phyloP scores from a whole-genome alignment of 116 monocot genomes.

The Phalaenopsis hybrid region DNA sequence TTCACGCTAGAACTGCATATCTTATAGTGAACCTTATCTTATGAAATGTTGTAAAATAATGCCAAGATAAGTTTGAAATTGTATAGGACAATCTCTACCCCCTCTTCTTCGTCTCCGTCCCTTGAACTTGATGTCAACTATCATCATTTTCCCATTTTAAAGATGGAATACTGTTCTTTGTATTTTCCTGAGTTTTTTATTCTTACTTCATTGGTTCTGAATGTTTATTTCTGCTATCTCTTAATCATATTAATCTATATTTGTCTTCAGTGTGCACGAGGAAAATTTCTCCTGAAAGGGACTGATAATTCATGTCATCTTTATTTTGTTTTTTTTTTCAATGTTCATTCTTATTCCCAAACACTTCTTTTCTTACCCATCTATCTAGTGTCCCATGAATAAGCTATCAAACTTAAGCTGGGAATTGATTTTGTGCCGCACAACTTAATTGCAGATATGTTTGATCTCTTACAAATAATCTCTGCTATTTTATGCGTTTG shows the following conservation, averaged over 20 bases:
- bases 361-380: not conserved
- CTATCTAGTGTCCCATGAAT: not conserved
- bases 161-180: not conserved
- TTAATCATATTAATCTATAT: not conserved
- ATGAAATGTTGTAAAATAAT: slow-evolving; percentile 3
- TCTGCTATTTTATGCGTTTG: not conserved
- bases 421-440: not conserved
- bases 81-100: not conserved
- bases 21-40: not conserved
- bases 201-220: not conserved
- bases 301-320: not conserved
- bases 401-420: not conserved
- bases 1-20: too few relatives aligned
- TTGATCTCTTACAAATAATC: not conserved
- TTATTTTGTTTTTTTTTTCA: not conserved
- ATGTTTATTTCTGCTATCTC: not conserved
- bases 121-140: not conserved
- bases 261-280: not conserved
- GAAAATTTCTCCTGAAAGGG: not conserved
- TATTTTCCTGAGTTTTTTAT: not conserved
- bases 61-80: not conserved
- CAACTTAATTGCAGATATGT: not conserved
- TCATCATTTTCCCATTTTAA: not conserved
- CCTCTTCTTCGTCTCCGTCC: not conserved
- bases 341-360: not conserved